Base-by-base conservation (phyloP, 805 yeast species). In the Dipodascopsis tothii region DNA sequence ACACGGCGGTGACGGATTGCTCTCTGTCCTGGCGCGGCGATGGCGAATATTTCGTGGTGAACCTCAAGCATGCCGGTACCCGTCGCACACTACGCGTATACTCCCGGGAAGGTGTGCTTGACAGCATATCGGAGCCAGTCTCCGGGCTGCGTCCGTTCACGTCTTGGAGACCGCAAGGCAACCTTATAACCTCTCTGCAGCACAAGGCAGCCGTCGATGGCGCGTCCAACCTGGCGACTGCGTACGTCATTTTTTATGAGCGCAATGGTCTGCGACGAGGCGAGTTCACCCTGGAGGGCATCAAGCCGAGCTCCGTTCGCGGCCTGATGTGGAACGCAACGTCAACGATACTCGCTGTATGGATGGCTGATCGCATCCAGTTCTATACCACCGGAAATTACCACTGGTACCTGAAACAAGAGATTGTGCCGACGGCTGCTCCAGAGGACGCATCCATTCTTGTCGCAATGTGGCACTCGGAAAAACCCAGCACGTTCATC, bases 391-490 rank as follows among this genome's bases (percentile, higher is more conserved):
- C 84, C 3, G 87, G 84, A 59, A 92, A 92, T 63, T 92, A 88
- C 63, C 94, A 88, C 59, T 92, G 98, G 98, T 87, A 84, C 63
- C 70, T 88, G 55, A 92, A 92, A 58, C 94, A 84, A 62, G 94
- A 83, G 57, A 63, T 88, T 2, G 39, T 48, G n/a, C 55, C 56
- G 43, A 60, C 69, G 6, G n/a, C n/a, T n/a, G n/a, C n/a, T n/a
- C n/a, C n/a, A n/a, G 51, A 56, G 25, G 46, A 45, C 2, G 60
- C 57, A 20, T 63, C 2, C 6, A 32, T 51, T 14, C 32, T 60
- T 30, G 58, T 62, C 30, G 63, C 74, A 20, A 17, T 72, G 58
- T 92, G 95, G 79, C 96, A 90, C 59, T 90, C 94, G 1, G 97
- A 88, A 60, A 83, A 84, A 59, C 86, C 94, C 1, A 71, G 80